phyloP scores from a whole-genome alignment of 345 rosid species.

The Camelina laxa region DNA sequence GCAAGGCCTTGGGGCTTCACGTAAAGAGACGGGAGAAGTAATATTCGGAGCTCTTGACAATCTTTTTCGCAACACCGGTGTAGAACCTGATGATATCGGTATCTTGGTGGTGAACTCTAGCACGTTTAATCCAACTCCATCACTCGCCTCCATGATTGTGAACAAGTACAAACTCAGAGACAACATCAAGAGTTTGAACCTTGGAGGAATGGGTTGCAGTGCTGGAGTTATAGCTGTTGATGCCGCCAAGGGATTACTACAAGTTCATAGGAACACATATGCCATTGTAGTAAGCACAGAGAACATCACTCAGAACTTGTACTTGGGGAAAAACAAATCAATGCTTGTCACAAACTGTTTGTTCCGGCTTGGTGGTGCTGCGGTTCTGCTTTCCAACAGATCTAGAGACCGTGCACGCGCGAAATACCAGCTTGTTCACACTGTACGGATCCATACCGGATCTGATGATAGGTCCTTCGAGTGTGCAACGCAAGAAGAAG shows the following conservation, averaged over 20 bases:
- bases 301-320: constrained; percentile 56
- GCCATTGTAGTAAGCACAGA: constrained; percentile 68
- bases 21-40: constrained; percentile 90
- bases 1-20: constrained; percentile 82
- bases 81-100: constrained; percentile 76
- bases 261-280: constrained; percentile 59
- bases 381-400: constrained; percentile 60
- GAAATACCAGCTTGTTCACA: constrained; percentile 63
- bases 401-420: constrained; percentile 48
- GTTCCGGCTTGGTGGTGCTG: constrained; percentile 64
- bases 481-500: constrained; percentile 65
- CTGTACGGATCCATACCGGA: constrained; percentile 66
- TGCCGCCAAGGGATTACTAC: constrained; percentile 50
- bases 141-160: constrained; percentile 52
- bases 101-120: constrained; percentile 48
- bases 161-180: constrained; percentile 56
- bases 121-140: constrained; percentile 51
- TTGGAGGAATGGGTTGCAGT: constrained; percentile 69
- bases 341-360: constrained; percentile 67
- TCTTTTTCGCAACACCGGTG: constrained; percentile 69
- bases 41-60: constrained; percentile 86
- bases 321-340: constrained; percentile 57
- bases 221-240: constrained; percentile 59
- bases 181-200: constrained; percentile 52
- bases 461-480: constrained; percentile 58